These are phyloP conservation scores for Hypomyces perniciosus DNA, from an alignment of 2,329 filamentous ascomycete genomes.

Conservation along the genomic window DNA sequence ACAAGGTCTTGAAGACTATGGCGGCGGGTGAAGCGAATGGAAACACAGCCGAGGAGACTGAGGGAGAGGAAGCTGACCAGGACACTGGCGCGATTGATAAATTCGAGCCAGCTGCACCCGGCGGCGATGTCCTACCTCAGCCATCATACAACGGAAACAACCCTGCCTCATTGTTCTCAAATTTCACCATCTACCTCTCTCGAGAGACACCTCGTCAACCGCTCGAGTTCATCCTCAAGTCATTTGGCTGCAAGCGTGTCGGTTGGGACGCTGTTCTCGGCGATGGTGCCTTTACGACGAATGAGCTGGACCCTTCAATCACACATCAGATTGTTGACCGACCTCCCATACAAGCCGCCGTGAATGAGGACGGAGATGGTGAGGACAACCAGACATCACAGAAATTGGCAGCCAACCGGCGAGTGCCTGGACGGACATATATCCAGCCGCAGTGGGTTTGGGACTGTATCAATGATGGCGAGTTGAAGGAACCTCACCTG, in stretches of 20 bases:
- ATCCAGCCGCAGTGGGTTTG: slow-evolving; percentile 98
- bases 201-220: slow-evolving; percentile 87
- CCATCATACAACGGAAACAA: slow-evolving; percentile 62
- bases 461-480: slow-evolving; percentile 91
- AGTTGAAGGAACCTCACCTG: slow-evolving; percentile 76
- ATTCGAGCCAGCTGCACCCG: slow-evolving; percentile 77
- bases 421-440: slow-evolving; percentile 87
- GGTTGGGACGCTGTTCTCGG: slow-evolving; percentile 91
- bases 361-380: slow-evolving; percentile 41
- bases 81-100: slow-evolving; percentile 72
- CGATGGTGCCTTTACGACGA: slow-evolving; percentile 84
- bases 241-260: slow-evolving; percentile 92
- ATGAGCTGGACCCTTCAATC: slow-evolving; percentile 81
- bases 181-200: slow-evolving; percentile 87
- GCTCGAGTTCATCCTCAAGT: slow-evolving; percentile 85
- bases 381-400: slow-evolving; percentile 59
- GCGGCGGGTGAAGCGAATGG: slow-evolving; percentile 26
- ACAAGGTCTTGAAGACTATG: slow-evolving; percentile 56
- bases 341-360: slow-evolving; percentile 61
- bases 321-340: slow-evolving; percentile 96
- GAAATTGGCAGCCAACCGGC: slow-evolving; percentile 55
- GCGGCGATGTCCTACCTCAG: slow-evolving; percentile 81
- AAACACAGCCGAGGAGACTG: slow-evolving; percentile 31
- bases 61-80: slow-evolving; percentile 41
- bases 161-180: slow-evolving; percentile 72